phyloP scores from a whole-genome alignment of 495 filamentous ascomycete genomes.

The Aspergillus conjunctus region DNA sequence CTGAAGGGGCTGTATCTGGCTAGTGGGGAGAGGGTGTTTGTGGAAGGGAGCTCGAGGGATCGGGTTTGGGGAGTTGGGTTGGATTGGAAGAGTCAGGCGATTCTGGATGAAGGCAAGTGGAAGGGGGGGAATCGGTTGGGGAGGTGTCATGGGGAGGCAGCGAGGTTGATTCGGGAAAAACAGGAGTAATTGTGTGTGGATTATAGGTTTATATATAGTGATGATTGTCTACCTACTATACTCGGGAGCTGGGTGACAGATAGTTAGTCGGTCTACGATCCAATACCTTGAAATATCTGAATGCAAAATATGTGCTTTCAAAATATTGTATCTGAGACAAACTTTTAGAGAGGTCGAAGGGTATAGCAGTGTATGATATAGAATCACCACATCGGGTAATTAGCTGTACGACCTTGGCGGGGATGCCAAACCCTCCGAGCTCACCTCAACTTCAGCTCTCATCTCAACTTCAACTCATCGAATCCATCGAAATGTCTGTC shows the following conservation, averaged over 20 bases:
- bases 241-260: no score
- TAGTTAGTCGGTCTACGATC: no score
- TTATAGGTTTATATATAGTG: no score
- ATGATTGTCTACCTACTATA: no score
- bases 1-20: slow-evolving; percentile 12
- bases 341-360: no score
- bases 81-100: slow-evolving; percentile 17
- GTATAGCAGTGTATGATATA: no score
- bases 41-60: slow-evolving; percentile 17
- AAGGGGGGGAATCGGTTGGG: slow-evolving; percentile 15
- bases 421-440: background rate
- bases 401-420: no score
- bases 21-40: slow-evolving; percentile 13
- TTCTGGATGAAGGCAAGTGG: slow-evolving; percentile 17
- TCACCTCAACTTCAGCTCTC: background rate
- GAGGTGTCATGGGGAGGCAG: slow-evolving; percentile 14
- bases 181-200: no score
- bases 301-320: no score
- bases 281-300: no score
- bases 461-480: background rate
- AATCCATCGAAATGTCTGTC: background rate
- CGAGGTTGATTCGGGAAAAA: background rate
- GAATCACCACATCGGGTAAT: no score
- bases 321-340: no score
- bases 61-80: slow-evolving; percentile 20